These are phyloP conservation scores for Penicillium roqueforti DNA, from an alignment of 495 filamentous ascomycete genomes.

Conservation along the genomic window DNA sequence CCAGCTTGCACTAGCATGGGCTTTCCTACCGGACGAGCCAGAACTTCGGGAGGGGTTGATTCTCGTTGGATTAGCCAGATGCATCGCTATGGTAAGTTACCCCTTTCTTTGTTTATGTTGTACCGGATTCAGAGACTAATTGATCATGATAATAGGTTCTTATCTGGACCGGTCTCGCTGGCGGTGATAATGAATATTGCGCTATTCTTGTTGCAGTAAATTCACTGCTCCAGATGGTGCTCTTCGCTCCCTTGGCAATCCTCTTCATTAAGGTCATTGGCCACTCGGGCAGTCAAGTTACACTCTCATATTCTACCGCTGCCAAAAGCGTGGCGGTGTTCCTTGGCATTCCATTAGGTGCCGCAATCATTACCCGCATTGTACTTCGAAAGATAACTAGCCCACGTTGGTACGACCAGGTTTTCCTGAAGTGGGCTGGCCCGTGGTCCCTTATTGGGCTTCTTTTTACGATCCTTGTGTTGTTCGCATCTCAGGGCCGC, in stretches of 20 bases:
- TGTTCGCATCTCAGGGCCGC: conserved; percentile 77
- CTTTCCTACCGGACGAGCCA: conserved; percentile 68
- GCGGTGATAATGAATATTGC: conserved; percentile 79
- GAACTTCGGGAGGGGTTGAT: conserved; percentile 71
- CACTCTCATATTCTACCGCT: conserved; percentile 65
- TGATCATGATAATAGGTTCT: conserved; percentile 48
- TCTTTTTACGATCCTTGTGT: conserved; percentile 78
- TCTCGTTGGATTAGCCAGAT: conserved; percentile 70
- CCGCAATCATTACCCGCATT: conserved; percentile 73
- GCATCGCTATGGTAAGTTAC: conserved; percentile 70
- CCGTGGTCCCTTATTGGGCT: conserved; percentile 81
- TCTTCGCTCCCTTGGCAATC: conserved; percentile 76
- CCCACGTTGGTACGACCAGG: conserved; percentile 60
- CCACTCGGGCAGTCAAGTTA: conserved; percentile 25
- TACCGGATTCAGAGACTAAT: no score
- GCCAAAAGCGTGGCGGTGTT: conserved; percentile 80
- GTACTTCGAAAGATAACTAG: conserved; percentile 51
- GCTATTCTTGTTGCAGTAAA: conserved; percentile 88
- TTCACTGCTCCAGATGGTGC: conserved; percentile 78
- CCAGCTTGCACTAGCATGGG: conserved; percentile 67
- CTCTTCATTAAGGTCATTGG: conserved; percentile 74
- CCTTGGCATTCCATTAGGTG: conserved; percentile 78
- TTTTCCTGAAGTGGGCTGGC: conserved; percentile 63
- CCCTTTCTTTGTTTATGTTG: no score
- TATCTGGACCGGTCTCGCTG: conserved; percentile 74